Base-by-base conservation (phyloP, 176 grass and related monocot species). In the Neostapfia colusana region DNA sequence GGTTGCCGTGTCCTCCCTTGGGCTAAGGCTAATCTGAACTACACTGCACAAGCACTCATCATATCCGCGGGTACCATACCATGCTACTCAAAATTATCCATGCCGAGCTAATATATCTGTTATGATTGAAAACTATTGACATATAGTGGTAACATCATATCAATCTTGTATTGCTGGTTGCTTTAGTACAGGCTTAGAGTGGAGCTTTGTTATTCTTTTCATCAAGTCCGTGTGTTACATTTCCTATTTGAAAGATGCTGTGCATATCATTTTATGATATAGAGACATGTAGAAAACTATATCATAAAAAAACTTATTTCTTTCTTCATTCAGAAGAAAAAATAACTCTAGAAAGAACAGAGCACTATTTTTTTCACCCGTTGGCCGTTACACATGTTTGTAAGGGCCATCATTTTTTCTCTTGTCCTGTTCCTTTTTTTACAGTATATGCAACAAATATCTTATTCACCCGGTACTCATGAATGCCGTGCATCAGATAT, bases 1-100 rank as follows among this genome's bases (percentile, higher is more conserved):
- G 91, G 69, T 69, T 98, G 95, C 69, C 95, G 91, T 75, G 85
- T 82, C 40, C 82, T 98, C 86, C 95, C 95, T 24, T 98, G 95
- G 95, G 95, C 95, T 60, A 98, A 92, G 85, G 73, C 85, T 46
- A 98, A 98, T 84, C 95, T 98, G 18, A 98, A 94, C 64, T 87
- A 98, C 84, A 98, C 89, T 37, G 95, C 95, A 80, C 95, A 98
- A 67, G 76, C 95, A 25, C 86, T 98, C 63, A 98, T 98, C 53
- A 98, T 98, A 88, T 92, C 95, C 7, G 89, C 91, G 84, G 95
- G 95, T 98, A 97, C 25, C 21, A 91, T 94, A 93, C 34, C 14
- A 6, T 75, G 60, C 36, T 56, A 16, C 50, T 56, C 24, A 76
- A 46, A 66, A 45, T 5, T 69, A 62, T 69, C 13, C 3, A 46